These are phyloP conservation scores for Sphaerulina populicola DNA, from an alignment of 2,329 filamentous ascomycete species.

Conservation along the genomic window DNA sequence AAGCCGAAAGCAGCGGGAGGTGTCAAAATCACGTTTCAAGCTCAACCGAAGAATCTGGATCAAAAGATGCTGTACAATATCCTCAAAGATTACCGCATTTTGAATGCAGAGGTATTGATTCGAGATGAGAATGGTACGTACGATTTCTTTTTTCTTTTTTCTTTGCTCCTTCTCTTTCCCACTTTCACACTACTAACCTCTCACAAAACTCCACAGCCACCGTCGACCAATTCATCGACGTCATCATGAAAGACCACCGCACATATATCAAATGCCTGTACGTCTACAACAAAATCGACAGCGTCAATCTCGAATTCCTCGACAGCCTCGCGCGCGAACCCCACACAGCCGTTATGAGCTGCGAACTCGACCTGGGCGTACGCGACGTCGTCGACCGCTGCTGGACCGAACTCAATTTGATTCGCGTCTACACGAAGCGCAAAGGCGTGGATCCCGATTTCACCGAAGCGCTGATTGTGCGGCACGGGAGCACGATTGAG, in stretches of 20 bases:
- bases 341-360: conserved; percentile 93
- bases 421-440: conserved; percentile 91
- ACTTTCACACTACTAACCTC: neutral
- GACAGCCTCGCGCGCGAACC: conserved; percentile 87
- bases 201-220: conserved; percentile 50
- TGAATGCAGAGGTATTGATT: conserved; percentile 93
- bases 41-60: conserved; percentile 81
- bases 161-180: neutral
- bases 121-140: conserved; percentile 71
- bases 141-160: too few species aligned
- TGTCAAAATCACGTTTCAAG: conserved; percentile 96
- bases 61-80: conserved; percentile 99
- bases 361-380: conserved; percentile 88
- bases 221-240: conserved; percentile 97
- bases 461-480: conserved; percentile 82
- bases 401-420: conserved; percentile 85
- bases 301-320: conserved; percentile 84
- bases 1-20: conserved; percentile 93
- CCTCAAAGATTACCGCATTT: conserved; percentile 93
- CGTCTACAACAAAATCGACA: conserved; percentile 99
- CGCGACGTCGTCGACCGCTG: conserved; percentile 88
- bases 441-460: conserved; percentile 89
- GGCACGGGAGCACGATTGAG: conserved; percentile 79
- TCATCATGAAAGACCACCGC: conserved; percentile 97
- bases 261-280: conserved; percentile 95